These are phyloP conservation scores for Phaseolus lunatus DNA, from an alignment of 306 rosid genomes.

Conservation along the genomic window DNA sequence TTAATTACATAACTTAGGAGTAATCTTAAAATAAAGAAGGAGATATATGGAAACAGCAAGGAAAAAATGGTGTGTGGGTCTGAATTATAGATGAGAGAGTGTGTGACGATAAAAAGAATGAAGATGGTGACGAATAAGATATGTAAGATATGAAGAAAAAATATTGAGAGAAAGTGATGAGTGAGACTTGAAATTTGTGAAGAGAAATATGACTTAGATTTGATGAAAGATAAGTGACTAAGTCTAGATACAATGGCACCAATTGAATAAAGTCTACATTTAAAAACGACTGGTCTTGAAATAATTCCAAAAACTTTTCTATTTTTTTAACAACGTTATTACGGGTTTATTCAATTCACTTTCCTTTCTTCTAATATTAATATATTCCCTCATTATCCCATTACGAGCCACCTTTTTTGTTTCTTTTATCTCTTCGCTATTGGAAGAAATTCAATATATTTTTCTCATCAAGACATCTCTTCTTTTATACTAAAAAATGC, in stretches of 20 bases:
- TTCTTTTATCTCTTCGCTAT: constrained; percentile 29
- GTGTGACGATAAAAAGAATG: constrained; percentile 49
- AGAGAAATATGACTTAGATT: constrained; percentile 49
- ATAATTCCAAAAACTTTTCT: constrained; percentile 23
- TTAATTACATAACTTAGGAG: background rate
- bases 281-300: constrained; percentile 57
- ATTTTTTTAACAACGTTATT: constrained; percentile 2
- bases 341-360: constrained; percentile 45
- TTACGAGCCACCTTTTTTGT: constrained; percentile 37
- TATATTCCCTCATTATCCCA: constrained; percentile 43
- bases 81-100: constrained; percentile 24
- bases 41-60: background rate
- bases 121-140: constrained; percentile 40
- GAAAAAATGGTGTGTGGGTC: background rate
- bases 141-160: constrained; percentile 39
- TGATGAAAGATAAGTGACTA: constrained; percentile 37
- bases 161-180: constrained; percentile 53
- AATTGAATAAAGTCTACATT: constrained; percentile 57
- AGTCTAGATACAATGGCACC: constrained; percentile 78
- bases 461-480: background rate
- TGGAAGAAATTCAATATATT: background rate
- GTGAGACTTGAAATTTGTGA: constrained; percentile 40
- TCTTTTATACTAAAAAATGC: background rate
- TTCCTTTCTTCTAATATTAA: constrained; percentile 39
- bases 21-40: background rate